Base-by-base conservation (phyloP, 2,329 filamentous ascomycete species). In the Fusarium pilosicola region DNA sequence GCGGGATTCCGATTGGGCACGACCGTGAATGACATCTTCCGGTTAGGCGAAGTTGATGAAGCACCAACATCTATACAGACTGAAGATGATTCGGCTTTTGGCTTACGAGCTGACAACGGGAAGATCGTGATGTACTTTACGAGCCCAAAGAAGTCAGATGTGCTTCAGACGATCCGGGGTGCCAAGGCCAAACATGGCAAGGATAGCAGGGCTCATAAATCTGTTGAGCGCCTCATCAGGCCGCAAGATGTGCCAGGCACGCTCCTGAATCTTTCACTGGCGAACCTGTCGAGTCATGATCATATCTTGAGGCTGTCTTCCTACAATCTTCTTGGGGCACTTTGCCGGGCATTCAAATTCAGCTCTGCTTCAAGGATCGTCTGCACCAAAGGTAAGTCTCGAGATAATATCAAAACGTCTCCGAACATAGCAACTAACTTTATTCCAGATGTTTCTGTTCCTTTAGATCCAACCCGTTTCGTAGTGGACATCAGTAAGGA, bases 101-200 rank as follows among this genome's bases (percentile, higher is more conserved):
- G 90, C 2, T 82, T 93, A 34, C 86, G 90, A 56, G 90, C 90
- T 6, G 91, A 93, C 74, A 91, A 90, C 71, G 91, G 91, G 74
- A 92, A 91, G 80, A 90, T 92, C 56, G 88, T 92, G 60, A 92
- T 93, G 90, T 92, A 90, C 78, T 93, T 93, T 79, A 91, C 90
- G 24, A 92, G 91, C 73, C 85, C 89, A 3, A 89, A 88, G 78
- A 92, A 91, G 79, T 78, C 83, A 12, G 91, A 92, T 68, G 86
- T 93, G 26, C 83, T 93, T 7, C 88, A 90, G 79, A 88, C 88
- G 17, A 90, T 93, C 60, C 87, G 90, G 39, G 85, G 83, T 15
- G 90, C 90, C 48, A 93, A 92, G 79, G 83, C 86, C 13, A 92
- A 91, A 75, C 86, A 91, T 70, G 88, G 88, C 62, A 92, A 92